phyloP scores from a whole-genome alignment of 2,329 filamentous ascomycete genomes.

The Ophiostoma novo-ulmi region DNA sequence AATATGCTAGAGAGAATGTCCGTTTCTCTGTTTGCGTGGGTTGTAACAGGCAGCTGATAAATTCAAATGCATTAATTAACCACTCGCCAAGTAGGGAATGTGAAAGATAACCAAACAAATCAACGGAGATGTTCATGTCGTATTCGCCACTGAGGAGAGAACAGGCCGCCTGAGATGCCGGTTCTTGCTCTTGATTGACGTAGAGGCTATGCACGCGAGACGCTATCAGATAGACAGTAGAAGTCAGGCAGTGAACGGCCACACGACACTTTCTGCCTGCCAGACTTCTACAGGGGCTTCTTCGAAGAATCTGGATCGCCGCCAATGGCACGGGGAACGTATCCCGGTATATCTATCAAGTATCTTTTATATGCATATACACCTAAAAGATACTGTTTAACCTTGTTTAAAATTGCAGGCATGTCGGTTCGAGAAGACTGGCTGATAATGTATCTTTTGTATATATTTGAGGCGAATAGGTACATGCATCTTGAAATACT shows the following conservation, averaged over 20 bases:
- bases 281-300: not conserved
- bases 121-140: not conserved
- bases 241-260: not conserved
- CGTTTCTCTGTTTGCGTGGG: not conserved
- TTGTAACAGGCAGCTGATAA: not conserved
- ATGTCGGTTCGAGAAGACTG: not conserved
- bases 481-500: not conserved
- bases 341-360: not conserved
- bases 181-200: not conserved
- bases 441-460: not conserved
- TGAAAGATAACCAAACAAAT: not conserved
- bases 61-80: not conserved
- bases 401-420: not conserved
- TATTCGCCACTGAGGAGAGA: conserved; percentile 6
- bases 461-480: not conserved
- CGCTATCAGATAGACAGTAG: no score
- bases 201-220: not conserved
- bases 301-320: not conserved
- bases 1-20: no score
- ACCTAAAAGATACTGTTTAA: not conserved
- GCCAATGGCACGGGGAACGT: not conserved
- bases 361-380: not conserved
- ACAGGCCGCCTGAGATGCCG: conserved; percentile 4
- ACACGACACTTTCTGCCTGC: not conserved
- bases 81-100: not conserved